A percentile compares a stretch with the other conserved stretches of the same genome.
phyloP scores from a whole-genome alignment of 257 asterid species.

The Solanum sparsipilum region DNA sequence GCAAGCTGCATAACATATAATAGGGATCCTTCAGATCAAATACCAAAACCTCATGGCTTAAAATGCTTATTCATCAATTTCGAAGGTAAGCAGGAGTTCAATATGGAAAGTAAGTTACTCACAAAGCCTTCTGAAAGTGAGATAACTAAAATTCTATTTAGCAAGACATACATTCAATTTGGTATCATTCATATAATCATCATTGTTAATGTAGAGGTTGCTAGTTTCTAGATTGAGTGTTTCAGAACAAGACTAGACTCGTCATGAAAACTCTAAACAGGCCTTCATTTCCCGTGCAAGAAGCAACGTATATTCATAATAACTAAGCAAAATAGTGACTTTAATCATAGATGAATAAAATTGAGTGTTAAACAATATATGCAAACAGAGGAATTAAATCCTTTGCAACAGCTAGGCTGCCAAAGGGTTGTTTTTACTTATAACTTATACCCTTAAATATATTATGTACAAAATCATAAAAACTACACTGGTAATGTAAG shows the following conservation, averaged over 20 bases:
- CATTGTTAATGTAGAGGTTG: neutral
- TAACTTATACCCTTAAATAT: neutral
- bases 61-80: neutral
- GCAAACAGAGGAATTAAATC: neutral
- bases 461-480: neutral
- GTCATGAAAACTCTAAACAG: neutral
- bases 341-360: neutral
- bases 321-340: neutral
- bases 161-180: neutral
- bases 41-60: neutral
- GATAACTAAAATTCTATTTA: neutral
- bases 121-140: neutral
- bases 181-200: neutral
- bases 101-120: neutral
- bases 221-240: neutral
- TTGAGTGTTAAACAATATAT: neutral
- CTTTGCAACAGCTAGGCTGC: neutral
- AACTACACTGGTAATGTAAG: neutral
- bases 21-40: conserved; percentile 4
- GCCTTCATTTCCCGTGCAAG: neutral
- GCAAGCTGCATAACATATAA: conserved; percentile 54
- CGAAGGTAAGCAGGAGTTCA: neutral
- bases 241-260: neutral
- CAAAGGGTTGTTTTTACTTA: neutral
- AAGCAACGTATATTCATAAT: neutral